A percentile compares a stretch with the other conserved stretches of the same genome.
phyloP scores from a whole-genome alignment of 2,329 filamentous ascomycete species.

The Fusarium oligoseptatum region DNA sequence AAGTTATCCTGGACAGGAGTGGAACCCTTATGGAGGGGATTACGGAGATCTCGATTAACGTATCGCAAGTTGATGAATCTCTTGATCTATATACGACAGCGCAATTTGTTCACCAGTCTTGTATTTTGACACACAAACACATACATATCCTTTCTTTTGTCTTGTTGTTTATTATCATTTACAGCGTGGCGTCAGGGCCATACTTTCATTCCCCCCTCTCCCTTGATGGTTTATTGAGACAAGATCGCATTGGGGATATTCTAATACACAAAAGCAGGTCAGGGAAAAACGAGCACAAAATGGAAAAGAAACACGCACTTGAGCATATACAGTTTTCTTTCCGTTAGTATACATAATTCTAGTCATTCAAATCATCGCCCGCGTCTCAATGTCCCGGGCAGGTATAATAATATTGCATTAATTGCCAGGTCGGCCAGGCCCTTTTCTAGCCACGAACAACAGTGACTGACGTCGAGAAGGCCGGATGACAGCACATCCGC shows the following conservation, averaged over 20 bases:
- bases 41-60: constrained; percentile 47
- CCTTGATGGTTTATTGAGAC: constrained; percentile 15
- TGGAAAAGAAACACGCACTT: constrained; percentile 23
- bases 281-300: background rate
- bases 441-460: background rate
- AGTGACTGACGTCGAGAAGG: background rate
- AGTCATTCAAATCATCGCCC: constrained; percentile 1
- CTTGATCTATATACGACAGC: constrained; percentile 3
- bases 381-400: background rate
- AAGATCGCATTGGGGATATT: constrained; percentile 5
- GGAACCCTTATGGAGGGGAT: constrained; percentile 68
- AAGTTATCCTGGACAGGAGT: constrained; percentile 79
- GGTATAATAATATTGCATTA: background rate
- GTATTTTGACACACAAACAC: background rate
- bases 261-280: constrained; percentile 19
- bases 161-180: background rate
- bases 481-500: background rate
- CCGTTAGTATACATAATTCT: constrained; percentile 10
- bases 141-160: constrained; percentile 1
- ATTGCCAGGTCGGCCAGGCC: background rate
- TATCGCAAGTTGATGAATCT: background rate
- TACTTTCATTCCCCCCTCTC: constrained; percentile 1
- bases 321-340: constrained; percentile 18
- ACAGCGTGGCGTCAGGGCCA: constrained; percentile 37
- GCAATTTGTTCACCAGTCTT: constrained; percentile 4